Evolutionary conservation across 75 land plant species (phyloP), one percentile per base, ranked within the genome.

Genomic region (Pinus tabuliformis): DNA sequence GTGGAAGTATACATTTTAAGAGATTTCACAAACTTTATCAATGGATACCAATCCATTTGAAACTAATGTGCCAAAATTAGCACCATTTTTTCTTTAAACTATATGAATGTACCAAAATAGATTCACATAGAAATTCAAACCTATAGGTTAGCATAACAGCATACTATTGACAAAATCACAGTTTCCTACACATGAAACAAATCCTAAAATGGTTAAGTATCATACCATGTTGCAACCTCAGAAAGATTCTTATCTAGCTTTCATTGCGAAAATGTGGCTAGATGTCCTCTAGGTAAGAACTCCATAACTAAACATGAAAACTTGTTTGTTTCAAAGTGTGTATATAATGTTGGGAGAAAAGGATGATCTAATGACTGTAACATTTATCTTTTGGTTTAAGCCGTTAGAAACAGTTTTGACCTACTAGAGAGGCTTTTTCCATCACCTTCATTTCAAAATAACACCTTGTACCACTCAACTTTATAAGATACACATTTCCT

Each of bases 231-330:
- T 73, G 92, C 90, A 63, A 80, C 75, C 64, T 90, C 88, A 13
- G 88, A 62, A 58, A 90, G 87, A 59, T 81, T 79, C 70, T 85
- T 90, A 36, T 90, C 90, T 16, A 82, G 87, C 78, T 90, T 87
- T 57, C 85, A 78, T 70, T 90, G 90, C 74, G 90, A 52, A 17
- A 88, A 81, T 0, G 84, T 84, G 77, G 87, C 90, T 58, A 90
- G 74, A 68, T 90, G 88, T 66, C 92, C 92, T 0, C 92, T 90
- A 75, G 89, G 89, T 76, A 90, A 90, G 59, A 77, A 90, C 76
- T 90, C 92, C 92, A 90, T 90, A 20, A 90, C 88, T 79, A 90
- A 79, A 74, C 79, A 90, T 65, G 90, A 81, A 73, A 85, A 83
- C 56, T 85, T 87, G 58, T 90, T 88, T 90, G 1, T 33, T 33